These are phyloP conservation scores for Heracleum sosnowskyi DNA, from an alignment of 129 eudicot genomes.

Conservation along the genomic window DNA sequence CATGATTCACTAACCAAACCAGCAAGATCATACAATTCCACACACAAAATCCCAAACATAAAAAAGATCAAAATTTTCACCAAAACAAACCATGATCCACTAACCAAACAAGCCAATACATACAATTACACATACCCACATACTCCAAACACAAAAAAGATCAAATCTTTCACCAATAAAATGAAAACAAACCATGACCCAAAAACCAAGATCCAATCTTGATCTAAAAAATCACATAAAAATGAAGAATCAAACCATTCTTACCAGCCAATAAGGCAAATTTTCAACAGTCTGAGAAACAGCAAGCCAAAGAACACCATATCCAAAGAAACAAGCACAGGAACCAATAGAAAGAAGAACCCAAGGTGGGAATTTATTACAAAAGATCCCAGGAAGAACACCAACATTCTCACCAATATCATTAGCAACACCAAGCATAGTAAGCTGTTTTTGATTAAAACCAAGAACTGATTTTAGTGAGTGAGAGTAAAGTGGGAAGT, in stretches of 20 bases:
- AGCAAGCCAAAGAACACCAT: constrained; percentile 65
- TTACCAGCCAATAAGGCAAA: constrained; percentile 54
- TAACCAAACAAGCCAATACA: neutral
- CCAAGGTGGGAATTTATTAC: constrained; percentile 55
- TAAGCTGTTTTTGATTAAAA: constrained; percentile 47
- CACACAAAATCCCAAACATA: no score
- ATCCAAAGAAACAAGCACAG: constrained; percentile 40
- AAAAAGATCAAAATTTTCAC: neutral
- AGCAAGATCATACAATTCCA: no score
- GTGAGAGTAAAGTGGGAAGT: constrained; percentile 52
- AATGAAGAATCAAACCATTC: neutral
- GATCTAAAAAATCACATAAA: neutral
- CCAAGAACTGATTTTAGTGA: constrained; percentile 55
- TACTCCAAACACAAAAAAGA: neutral
- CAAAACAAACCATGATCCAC: neutral
- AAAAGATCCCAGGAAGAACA: constrained; percentile 38
- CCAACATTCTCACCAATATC: constrained; percentile 63
- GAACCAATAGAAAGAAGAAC: constrained; percentile 41
- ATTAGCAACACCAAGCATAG: constrained; percentile 61
- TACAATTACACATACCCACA: neutral
- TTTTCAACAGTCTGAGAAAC: constrained; percentile 28
- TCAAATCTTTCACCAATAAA: neutral
- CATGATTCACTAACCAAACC: no score
- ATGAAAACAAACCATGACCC: neutral
- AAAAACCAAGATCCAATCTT: neutral